phyloP scores from a whole-genome alignment of 768 basidiomycete species.

The Gymnopilus dilepis region DNA sequence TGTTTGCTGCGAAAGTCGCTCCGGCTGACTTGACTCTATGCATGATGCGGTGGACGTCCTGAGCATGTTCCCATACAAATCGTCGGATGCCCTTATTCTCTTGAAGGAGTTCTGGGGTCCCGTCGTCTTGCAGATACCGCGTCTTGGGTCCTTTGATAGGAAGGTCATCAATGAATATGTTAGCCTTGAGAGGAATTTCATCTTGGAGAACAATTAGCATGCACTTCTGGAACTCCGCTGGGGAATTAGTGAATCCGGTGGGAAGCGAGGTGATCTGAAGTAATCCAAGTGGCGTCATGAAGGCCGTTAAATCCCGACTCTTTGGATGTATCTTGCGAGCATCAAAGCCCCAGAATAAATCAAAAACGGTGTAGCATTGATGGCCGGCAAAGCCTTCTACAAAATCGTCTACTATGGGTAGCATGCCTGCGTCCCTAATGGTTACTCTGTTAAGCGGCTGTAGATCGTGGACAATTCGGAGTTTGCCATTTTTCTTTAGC shows the following conservation, averaged over 20 bases:
- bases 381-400: conserved; percentile 33
- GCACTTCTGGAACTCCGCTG: conserved; percentile 36
- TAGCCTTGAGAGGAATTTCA: conserved; percentile 28
- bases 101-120: conserved; percentile 25
- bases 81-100: conserved; percentile 16
- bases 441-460: conserved; percentile 44
- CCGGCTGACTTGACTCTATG: conserved; percentile 24
- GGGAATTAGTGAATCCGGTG: conserved; percentile 46
- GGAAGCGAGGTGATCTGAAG: conserved; percentile 39
- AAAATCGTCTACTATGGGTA: conserved; percentile 34
- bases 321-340: conserved; percentile 26
- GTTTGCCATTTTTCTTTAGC: conserved; percentile 37
- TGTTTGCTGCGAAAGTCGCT: conserved; percentile 39
- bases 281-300: too few species aligned
- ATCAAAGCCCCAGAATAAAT: conserved; percentile 40
- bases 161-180: conserved; percentile 38
- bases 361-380: too few species aligned
- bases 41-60: conserved; percentile 24
- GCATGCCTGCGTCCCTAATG: conserved; percentile 40
- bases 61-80: conserved; percentile 16
- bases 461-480: conserved; percentile 44
- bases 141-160: conserved; percentile 35
- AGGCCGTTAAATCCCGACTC: conserved; percentile 20
- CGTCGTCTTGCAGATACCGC: conserved; percentile 22
- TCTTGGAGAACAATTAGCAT: conserved; percentile 38